Percentiles rank a stretch among this genome's conserved stretches.
Evolutionary conservation across 2,329 filamentous ascomycete genomes (phyloP).

Genomic region (Colletotrichum incanum): DNA sequence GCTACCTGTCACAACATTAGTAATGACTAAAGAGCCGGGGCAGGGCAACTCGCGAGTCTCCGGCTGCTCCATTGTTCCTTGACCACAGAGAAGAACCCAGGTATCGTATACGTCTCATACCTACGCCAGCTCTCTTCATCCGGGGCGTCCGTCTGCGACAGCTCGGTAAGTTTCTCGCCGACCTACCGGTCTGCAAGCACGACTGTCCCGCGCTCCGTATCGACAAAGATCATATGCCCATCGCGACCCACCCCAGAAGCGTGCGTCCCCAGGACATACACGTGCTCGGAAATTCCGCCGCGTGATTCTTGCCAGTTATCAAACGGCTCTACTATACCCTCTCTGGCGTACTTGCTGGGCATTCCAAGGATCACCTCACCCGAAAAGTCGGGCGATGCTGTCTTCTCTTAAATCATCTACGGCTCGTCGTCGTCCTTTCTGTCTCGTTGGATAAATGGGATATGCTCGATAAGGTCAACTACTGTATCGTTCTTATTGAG

Average conservation of each 20-base stretch:
- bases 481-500: slow-evolving; percentile 4
- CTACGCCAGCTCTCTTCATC: slow-evolving; percentile 13
- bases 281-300: neutral
- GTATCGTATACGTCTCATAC: slow-evolving; percentile 13
- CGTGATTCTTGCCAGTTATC: neutral
- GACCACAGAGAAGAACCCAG: slow-evolving; percentile 6
- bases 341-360: neutral
- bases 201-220: slow-evolving; percentile 1
- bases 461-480: neutral
- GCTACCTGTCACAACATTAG: neutral
- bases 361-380: neutral
- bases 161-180: neutral
- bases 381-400: neutral
- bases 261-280: neutral
- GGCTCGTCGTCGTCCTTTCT: neutral
- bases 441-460: neutral
- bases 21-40: too few species aligned
- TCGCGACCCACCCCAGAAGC: neutral
- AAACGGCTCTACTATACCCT: neutral
- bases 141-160: slow-evolving; percentile 9
- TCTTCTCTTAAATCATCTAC: neutral
- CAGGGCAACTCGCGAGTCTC: neutral
- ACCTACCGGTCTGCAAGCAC: neutral
- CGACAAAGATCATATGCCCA: slow-evolving; percentile 7
- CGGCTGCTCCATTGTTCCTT: slow-evolving; percentile 7